A percentile compares a stretch with the other conserved stretches of the same genome.
phyloP scores from a whole-genome alignment of 2,329 filamentous ascomycete genomes.

The Penicillium sp. region DNA sequence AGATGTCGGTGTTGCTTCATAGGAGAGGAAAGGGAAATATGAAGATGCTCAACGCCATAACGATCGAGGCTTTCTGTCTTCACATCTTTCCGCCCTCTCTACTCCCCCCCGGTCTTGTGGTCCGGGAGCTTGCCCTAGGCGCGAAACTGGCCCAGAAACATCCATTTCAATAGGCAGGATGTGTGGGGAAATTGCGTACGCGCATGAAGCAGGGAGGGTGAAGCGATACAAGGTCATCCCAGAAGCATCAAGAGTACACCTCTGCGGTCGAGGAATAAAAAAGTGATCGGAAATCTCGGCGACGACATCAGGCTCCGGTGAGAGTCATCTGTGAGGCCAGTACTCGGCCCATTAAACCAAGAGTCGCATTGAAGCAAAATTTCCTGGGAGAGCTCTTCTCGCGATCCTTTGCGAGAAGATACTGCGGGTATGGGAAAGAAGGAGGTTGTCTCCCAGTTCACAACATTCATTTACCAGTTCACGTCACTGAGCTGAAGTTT shows the following conservation, averaged over 20 bases:
- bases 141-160: not conserved
- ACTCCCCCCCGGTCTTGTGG: not conserved
- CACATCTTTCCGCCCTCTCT: not conserved
- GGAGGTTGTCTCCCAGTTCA: not conserved
- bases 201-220: not conserved
- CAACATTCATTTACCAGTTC: conserved; percentile 72
- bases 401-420: not conserved
- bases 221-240: not conserved
- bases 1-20: not conserved
- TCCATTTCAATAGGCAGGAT: not conserved
- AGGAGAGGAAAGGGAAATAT: too few relatives aligned
- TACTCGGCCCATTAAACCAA: not conserved
- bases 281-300: not conserved
- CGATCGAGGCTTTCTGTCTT: not conserved
- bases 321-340: not conserved
- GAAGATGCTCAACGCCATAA: not conserved
- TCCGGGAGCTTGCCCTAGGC: not conserved
- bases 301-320: not conserved
- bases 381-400: not conserved
- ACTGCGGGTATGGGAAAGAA: not conserved
- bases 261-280: not conserved
- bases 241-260: too few relatives aligned
- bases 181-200: not conserved
- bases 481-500: conserved; percentile 96
- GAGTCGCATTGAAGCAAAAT: not conserved